Evolutionary conservation across 805 yeast genomes (phyloP).

Genomic region (Wickerhamomyces chambardii): DNA sequence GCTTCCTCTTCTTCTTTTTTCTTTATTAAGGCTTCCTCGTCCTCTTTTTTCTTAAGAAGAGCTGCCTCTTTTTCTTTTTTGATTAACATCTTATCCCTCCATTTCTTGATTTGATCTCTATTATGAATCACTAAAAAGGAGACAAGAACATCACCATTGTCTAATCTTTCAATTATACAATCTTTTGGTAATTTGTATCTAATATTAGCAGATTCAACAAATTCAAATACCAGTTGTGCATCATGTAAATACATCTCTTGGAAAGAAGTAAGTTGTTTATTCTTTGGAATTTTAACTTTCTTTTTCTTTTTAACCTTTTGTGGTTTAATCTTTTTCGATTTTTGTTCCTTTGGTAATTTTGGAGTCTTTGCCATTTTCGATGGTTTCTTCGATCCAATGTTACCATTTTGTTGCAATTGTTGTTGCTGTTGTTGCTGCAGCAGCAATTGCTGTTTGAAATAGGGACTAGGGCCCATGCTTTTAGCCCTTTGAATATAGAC

Average conservation of each 20-base stretch:
- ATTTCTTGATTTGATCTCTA: slow-evolving; percentile 15
- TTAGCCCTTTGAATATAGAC: slow-evolving; percentile 72
- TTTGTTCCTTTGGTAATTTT: slow-evolving; percentile 3
- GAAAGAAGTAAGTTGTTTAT: slow-evolving; percentile 61
- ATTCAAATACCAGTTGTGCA: slow-evolving; percentile 80
- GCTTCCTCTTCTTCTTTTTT: too few species aligned
- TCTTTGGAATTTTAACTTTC: slow-evolving; percentile 22
- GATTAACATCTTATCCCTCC: slow-evolving; percentile 8
- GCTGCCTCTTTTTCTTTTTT: slow-evolving; percentile 11
- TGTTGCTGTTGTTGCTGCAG: slow-evolving; percentile 6
- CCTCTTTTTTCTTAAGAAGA: too few species aligned
- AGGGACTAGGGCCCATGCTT: slow-evolving; percentile 52
- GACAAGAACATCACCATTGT: slow-evolving; percentile 23
- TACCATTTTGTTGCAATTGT: neutral
- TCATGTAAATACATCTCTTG: slow-evolving; percentile 62
- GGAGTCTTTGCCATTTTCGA: slow-evolving; percentile 2
- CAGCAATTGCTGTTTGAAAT: slow-evolving; percentile 18
- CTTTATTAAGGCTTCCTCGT: too few species aligned
- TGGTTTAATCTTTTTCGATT: slow-evolving; percentile 11
- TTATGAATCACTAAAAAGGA: slow-evolving; percentile 26
- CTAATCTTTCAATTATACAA: slow-evolving; percentile 56
- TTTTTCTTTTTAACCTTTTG: slow-evolving; percentile 6
- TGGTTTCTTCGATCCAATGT: slow-evolving; percentile 1
- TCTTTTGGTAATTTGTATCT: slow-evolving; percentile 72
- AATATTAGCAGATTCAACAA: slow-evolving; percentile 66